Base-by-base conservation (phyloP, 1,139 yeast genomes). In the Tardiomyces blankii region DNA sequence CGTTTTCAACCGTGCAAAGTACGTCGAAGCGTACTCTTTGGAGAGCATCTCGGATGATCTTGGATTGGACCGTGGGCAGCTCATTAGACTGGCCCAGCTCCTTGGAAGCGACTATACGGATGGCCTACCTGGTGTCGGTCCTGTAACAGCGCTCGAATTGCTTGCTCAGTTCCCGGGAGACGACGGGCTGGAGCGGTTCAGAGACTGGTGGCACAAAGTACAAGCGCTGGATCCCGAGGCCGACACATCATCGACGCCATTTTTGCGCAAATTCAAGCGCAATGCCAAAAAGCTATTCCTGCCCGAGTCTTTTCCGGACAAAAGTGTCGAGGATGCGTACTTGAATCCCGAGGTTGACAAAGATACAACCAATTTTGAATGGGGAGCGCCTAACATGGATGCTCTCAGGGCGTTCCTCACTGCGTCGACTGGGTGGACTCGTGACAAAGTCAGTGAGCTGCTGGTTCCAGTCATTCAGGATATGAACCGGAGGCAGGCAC, bases 41-140 rank as follows among this genome's bases (percentile, higher is more conserved):
- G 71, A 66, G 1, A 85, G 81, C 48, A 69, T 91, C n/a, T 70
- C 68, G 39, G 65, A 68, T 6, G 82, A 78, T 44, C 64, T 88
- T 12, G 95, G 95, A 0, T 68, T 91, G 23, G 71, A 69, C 44
- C 75, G 85, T 48, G 59, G 67, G 2, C 76, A 75, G 50, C 64
- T 89, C 59, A 85, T 91, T 40, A 87, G 83, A 42, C 63, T 91
- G 52, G 97, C 96, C 0, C 73, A 82, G 42, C 63, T 91, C 28
- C 65, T 91, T 27, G 98, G 98, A 0, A 86, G 96, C 62, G 98
- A 91, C 65, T 91, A 91, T 60, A 87, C 97, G 0, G 87, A 83
- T 49, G 98, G 98, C 0, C 66, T 91, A 35, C 81, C 83, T 49
- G 95, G 96, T 1, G 73, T 91, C 48, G 98, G 98, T 0, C 96